Conservation (phyloP, 176 grass and related monocot species). For the Triticum timopheevii region DNA sequence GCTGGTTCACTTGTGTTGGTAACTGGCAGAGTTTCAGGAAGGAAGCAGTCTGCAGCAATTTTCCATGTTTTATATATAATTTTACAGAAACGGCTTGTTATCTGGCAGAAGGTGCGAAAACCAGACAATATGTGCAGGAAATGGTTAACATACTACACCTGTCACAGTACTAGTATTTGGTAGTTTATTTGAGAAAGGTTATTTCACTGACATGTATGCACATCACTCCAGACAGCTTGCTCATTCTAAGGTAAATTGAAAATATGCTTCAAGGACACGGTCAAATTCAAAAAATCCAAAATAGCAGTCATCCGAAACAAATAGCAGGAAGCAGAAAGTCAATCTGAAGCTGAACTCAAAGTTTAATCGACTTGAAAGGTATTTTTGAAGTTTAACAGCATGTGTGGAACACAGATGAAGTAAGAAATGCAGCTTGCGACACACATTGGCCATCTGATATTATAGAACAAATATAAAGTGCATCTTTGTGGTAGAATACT, state of each 20-base stretch:
- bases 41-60: background rate
- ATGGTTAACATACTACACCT: background rate
- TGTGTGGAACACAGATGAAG: conserved; percentile 6
- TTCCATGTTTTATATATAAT: background rate
- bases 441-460: background rate
- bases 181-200: background rate
- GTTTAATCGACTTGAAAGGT: background rate
- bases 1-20: background rate
- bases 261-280: background rate
- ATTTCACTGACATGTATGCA: background rate
- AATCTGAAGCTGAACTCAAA: background rate
- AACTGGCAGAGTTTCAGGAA: background rate
- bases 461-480: conserved; percentile 29
- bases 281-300: background rate
- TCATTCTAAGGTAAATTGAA: background rate
- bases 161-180: background rate
- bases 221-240: background rate
- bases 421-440: background rate
- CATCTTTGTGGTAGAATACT: conserved; percentile 28
- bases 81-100: background rate
- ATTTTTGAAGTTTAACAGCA: background rate
- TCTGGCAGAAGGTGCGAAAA: background rate
- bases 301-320: conserved; percentile 7
- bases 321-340: background rate
- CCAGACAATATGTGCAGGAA: background rate